Evolutionary conservation across 331 rosid species (phyloP).

Genomic region (Stylosanthes scabra): DNA sequence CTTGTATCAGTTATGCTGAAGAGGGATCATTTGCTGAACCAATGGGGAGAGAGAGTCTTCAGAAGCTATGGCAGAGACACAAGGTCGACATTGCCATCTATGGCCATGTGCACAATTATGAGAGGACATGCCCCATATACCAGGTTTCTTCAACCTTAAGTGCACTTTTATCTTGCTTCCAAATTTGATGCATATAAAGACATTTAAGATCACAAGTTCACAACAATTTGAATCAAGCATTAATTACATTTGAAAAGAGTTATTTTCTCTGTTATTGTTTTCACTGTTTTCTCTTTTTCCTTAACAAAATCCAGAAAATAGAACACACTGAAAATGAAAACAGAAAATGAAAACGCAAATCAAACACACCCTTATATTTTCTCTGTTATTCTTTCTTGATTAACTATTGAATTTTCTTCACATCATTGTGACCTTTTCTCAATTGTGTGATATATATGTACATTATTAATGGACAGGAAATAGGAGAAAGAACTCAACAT

Average conservation of each 20-base stretch:
- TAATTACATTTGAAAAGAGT: not conserved
- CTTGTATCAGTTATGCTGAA: slow-evolving; percentile 71
- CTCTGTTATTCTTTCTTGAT: slow-evolving; percentile 12
- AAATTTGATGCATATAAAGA: slow-evolving; percentile 8
- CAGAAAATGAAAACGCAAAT: too few species aligned
- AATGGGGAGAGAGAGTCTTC: slow-evolving; percentile 92
- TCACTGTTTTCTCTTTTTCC: too few species aligned
- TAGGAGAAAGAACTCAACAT: too few species aligned
- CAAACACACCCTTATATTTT: too few species aligned
- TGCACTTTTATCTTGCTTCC: not conserved
- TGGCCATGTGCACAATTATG: slow-evolving; percentile 92
- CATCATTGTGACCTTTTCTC: not conserved
- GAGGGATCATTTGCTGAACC: slow-evolving; percentile 96
- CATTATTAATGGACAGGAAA: too few species aligned
- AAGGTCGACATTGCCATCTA: slow-evolving; percentile 88
- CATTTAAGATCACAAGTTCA: slow-evolving; percentile 1
- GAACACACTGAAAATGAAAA: too few species aligned
- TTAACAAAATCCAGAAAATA: too few species aligned
- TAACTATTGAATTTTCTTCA: slow-evolving; percentile 3
- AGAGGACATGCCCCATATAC: slow-evolving; percentile 91
- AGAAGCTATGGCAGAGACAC: slow-evolving; percentile 87
- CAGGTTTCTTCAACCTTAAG: slow-evolving; percentile 57
- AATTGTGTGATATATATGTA: not conserved
- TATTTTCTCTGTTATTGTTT: not conserved
- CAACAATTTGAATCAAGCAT: not conserved